Base-by-base conservation (phyloP, 768 basidiomycete genomes). In the Suillus cothurnatus region DNA sequence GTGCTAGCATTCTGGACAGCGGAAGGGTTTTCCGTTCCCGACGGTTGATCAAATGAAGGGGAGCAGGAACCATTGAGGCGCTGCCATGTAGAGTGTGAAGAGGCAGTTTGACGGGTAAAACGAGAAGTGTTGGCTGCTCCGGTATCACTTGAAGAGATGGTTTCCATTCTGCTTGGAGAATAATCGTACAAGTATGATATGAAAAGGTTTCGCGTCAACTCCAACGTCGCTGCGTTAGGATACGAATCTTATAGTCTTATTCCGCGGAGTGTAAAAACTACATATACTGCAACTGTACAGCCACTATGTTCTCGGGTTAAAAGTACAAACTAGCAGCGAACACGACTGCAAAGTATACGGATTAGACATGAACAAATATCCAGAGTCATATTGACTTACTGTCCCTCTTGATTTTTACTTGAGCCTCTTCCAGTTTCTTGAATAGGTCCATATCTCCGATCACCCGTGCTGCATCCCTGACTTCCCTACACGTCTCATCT, bases 361-460 rank as follows among this genome's bases (percentile, higher is more conserved):
- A 66, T 70, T 61, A 68, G 65, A 32, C 17, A 32, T 28, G 28
- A 38, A 57, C 19, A 45, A 36, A 19, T 68, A 45, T 59, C 15
- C 49, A 69, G 19, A 39, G 39, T 21, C 6, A 21, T 31, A 4
- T 21, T 19, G 38, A 87, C 95, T 84, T 77, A 95, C 95, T 97
- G 76, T 99, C 97, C 76, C 97, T 82, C 77, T 97, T 97, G 70
- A 99, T 98, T 77, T 91, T 91, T 47, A 88, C 85, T 73, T 98
- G 96, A 0, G 93, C 89, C 70, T 95, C 93, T 72, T 98, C 97
- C 95, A 99, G 97, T 76, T 99, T 99, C 78, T 92, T 92, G 84
- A 98, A 97, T 47, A 99, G 78, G 59, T 93, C 95, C 28, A 91
- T 91, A 76, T 99, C 97, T 3, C 97, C 97, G 61, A 99, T 97